Evolutionary conservation across 345 rosid genomes (phyloP).

Genomic region (rapeseed (Brassica napus)): Da-Ae NC_063440.1:22545001-22545500

Average conservation of each 20-base stretch:
- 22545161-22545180: too few species aligned
- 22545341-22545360: background rate
- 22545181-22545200: too few species aligned
- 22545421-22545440: background rate
- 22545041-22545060: constrained; percentile 66
- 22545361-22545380: background rate
- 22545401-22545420: background rate
- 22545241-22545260: background rate
- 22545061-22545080: constrained; percentile 21
- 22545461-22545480: background rate
- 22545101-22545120: background rate
- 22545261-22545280: background rate
- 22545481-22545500: background rate
- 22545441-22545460: background rate
- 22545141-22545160: too few species aligned
- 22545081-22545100: background rate
- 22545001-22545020: constrained; percentile 54
- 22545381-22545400: background rate
- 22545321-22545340: background rate
- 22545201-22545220: too few species aligned
- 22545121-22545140: background rate
- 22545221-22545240: background rate
- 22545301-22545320: background rate
- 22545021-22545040: constrained; percentile 64
- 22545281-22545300: background rate